Percentiles rank a stretch among this genome's conserved stretches.
Conservation (phyloP, 257 asterid genomes). For the Ocimum tenuiflorum region DNA sequence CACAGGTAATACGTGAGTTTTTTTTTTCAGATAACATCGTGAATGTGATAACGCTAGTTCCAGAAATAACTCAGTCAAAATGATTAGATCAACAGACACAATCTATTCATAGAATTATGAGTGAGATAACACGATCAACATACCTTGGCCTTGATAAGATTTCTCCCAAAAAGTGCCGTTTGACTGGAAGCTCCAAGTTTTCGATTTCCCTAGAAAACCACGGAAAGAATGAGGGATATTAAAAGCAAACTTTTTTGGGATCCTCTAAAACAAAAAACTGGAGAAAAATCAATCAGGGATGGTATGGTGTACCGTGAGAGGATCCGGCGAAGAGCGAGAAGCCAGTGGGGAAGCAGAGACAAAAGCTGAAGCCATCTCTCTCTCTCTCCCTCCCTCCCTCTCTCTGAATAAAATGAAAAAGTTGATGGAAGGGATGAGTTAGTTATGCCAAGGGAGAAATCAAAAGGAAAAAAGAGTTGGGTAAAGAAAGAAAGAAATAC, state of each 20-base stretch:
- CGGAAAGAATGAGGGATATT: too few species aligned
- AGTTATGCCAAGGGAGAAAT: too few species aligned
- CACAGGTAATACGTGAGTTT: neutral
- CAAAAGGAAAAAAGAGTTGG: neutral
- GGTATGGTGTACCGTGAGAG: constrained; percentile 34
- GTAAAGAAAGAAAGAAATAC: too few species aligned
- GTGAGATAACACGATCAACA: neutral
- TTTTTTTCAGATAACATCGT: neutral
- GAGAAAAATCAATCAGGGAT: neutral
- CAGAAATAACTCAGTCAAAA: neutral
- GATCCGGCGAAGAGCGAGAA: constrained; percentile 26
- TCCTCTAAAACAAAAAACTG: neutral
- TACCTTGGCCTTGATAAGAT: constrained; percentile 43
- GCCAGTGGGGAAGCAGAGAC: constrained; percentile 31
- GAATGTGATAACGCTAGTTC: neutral
- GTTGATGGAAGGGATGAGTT: constrained; percentile 7
- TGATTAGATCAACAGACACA: too few species aligned
- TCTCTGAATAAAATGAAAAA: too few species aligned
- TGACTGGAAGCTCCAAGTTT: constrained; percentile 35
- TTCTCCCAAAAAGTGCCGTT: constrained; percentile 29
- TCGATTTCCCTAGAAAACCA: constrained; percentile 35
- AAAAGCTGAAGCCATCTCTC: constrained; percentile 46
- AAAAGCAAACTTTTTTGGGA: too few species aligned
- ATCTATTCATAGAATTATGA: neutral
- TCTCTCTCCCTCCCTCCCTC: neutral